Evolutionary conservation across 148 eudicot genomes (phyloP), one percentile per base, ranked within the genome.

Genomic region (Heliosperma pusillum): DNA sequence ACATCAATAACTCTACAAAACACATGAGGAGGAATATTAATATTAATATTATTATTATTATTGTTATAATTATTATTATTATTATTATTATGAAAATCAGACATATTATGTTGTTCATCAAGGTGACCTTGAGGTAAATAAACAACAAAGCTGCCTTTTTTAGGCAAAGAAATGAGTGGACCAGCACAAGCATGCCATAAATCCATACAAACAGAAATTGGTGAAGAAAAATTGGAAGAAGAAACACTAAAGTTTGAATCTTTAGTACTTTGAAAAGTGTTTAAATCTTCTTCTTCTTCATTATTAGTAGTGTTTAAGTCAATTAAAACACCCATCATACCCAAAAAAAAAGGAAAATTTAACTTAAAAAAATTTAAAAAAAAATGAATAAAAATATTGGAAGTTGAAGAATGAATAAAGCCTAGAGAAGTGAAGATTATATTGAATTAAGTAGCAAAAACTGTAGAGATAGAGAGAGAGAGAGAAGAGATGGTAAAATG

Each of bases 151-250:
- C 87, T 86, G 3, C 97, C 94, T 75, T 88, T 95, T 83, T 86
- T 92, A 45, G 99, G 99, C 52, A 90, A 65, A 62, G 97, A 87
- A 56, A 88, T 86, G 36, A 86, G 36, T 16, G 97, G 97, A 7
- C 99, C 99, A 5, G 97, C 99, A 79, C 99, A 92, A 24, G 99
- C 99, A 79, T 95, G 99, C 99, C 97, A 92, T 2, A 92, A 88
- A 90, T 94, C 98, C 97, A 94, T 85, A 86, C 97, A 90, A 74
- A 91, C 96, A 71, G 82, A 67, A 12, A 63, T 66, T 10, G 79
- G 65, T 10, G 76, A 12, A 29, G 88, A 64, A n/a, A 84, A 80
- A 27, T 84, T 72, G 16, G 85, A 59, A 26, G 60, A 47, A 63
- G 57, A 25, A 4, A 36, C 19, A 76, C 8, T 52, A 71, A 74